phyloP scores from a whole-genome alignment of 805 yeast species.

The Myxozyma mucilagina region DNA sequence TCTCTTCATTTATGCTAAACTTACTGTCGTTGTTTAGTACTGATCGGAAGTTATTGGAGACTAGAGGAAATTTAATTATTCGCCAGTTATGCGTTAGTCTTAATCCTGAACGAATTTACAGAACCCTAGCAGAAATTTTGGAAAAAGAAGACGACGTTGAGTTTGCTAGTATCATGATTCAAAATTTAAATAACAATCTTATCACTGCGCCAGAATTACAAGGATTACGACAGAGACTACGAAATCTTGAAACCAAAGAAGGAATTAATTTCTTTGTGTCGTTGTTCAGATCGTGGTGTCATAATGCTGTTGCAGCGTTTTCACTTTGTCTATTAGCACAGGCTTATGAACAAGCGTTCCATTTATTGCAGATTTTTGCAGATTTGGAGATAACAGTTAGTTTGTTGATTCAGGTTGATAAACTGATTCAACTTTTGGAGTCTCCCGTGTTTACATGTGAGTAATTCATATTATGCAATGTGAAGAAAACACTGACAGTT shows the following conservation, averaged over 20 bases:
- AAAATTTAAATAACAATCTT: slow-evolving; percentile 80
- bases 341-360: slow-evolving; percentile 81
- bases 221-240: slow-evolving; percentile 65
- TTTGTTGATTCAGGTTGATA: slow-evolving; percentile 81
- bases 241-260: slow-evolving; percentile 58
- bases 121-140: slow-evolving; percentile 74
- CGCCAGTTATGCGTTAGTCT: slow-evolving; percentile 79
- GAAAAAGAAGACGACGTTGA: slow-evolving; percentile 59
- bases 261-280: slow-evolving; percentile 72
- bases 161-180: slow-evolving; percentile 79
- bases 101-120: slow-evolving; percentile 79
- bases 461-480: neutral
- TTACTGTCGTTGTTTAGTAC: slow-evolving; percentile 67
- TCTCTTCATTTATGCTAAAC: slow-evolving; percentile 71
- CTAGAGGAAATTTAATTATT: slow-evolving; percentile 78
- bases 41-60: slow-evolving; percentile 65
- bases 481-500: neutral
- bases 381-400: slow-evolving; percentile 79
- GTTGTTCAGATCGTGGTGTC: slow-evolving; percentile 87
- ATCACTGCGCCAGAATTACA: slow-evolving; percentile 82
- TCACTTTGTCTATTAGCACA: slow-evolving; percentile 84
- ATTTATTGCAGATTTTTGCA: slow-evolving; percentile 76
- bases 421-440: slow-evolving; percentile 84
- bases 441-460: slow-evolving; percentile 78
- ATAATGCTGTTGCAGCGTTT: slow-evolving; percentile 83